phyloP scores from a whole-genome alignment of 2,329 filamentous ascomycete species.

The Elsinoe arachidis region DNA sequence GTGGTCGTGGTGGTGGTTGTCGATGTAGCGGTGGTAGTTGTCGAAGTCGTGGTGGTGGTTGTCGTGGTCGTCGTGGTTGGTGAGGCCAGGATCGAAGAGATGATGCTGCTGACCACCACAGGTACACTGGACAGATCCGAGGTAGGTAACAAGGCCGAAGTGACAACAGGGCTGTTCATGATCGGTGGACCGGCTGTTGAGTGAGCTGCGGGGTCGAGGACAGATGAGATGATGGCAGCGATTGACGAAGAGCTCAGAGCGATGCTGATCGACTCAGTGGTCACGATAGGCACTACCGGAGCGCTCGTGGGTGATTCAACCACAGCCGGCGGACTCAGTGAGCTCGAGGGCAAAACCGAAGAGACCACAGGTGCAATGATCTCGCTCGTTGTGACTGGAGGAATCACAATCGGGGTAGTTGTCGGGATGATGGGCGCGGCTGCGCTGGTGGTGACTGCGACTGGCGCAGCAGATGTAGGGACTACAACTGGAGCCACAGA shows the following conservation, averaged over 20 bases:
- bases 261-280: neutral
- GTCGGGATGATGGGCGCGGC: neutral
- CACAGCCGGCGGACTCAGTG: neutral
- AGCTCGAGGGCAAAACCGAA: neutral
- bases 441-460: neutral
- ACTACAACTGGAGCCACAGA: neutral
- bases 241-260: neutral
- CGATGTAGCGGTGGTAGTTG: neutral
- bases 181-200: neutral
- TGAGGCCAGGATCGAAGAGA: neutral
- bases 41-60: neutral
- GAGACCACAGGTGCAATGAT: neutral
- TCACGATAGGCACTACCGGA: neutral
- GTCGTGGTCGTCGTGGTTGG: neutral
- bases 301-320: neutral
- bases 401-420: neutral
- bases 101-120: neutral
- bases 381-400: neutral
- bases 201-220: neutral
- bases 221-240: neutral
- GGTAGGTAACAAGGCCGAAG: neutral
- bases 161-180: neutral
- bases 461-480: neutral
- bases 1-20: neutral
- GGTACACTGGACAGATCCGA: neutral